Evolutionary conservation across 306 rosid species (phyloP), one percentile per base, ranked within the genome.

Genomic region (Inga laurina): DNA sequence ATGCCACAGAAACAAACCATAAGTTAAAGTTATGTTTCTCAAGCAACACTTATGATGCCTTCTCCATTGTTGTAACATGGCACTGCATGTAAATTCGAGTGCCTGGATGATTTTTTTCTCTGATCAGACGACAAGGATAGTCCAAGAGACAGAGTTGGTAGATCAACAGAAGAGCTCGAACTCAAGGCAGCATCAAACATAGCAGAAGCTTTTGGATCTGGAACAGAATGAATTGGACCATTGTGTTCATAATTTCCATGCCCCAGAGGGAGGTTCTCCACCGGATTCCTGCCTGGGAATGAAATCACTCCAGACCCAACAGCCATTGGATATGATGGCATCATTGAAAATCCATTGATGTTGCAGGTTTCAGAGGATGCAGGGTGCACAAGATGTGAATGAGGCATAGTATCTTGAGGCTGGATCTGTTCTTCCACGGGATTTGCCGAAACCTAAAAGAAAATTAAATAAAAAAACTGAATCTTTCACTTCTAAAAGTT

Each of bases 31-130:
- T n/a, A 59, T 59, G 69, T 41, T 49, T 76, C 56, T 93, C 74
- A 94, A 78, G 97, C 88, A 80, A 90, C 98, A 3, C 83, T 83
- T 82, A 94, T 88, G 74, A 89, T 81, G 80, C 78, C 69, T 73
- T 93, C 97, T 41, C 92, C 89, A 18, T 88, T 89, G 82, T 75
- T 85, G 76, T 92, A 88, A 80, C 89, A 73, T 19, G 97, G 69
- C 79, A 87, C 80, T 54, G 84, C 65, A 74, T 89, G 91, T 84
- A 92, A 89, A 57, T 90, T 77, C 19, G 88, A 76, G 67, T 80
- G 92, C 82, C 89, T 92, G 49, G 91, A 79, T 15, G 91, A 72
- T 14, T 85, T 71, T 5, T 81, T 91, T 67, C 84, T 84, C 2
- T 88, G 86, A 74, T 85, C 84, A 32, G 89, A 80, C 19, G 90